Conservation (phyloP, 2,329 filamentous ascomycete species). For the Thielaviopsis ethacetica region DNA sequence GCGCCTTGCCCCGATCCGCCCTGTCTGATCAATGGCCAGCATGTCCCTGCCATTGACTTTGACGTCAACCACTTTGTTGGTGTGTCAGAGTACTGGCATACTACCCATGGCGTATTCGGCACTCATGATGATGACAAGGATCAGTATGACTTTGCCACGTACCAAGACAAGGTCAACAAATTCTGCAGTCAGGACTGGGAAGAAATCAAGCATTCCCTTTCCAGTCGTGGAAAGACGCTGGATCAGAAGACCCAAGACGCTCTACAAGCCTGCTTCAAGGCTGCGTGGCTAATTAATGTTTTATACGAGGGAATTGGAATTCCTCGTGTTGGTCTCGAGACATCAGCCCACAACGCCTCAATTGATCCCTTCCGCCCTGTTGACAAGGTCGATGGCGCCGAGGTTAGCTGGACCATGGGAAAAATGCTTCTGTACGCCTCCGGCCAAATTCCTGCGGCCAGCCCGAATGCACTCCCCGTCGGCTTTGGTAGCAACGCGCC, state of each 20-base stretch:
- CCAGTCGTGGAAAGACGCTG: constrained; percentile 51
- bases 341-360: constrained; percentile 48
- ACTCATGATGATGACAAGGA: constrained; percentile 48
- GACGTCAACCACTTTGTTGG: constrained; percentile 95
- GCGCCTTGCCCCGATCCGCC: constrained; percentile 66
- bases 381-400: constrained; percentile 76
- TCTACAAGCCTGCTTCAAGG: constrained; percentile 88
- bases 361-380: constrained; percentile 76
- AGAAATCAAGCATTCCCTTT: constrained; percentile 51
- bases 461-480: constrained; percentile 45
- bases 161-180: constrained; percentile 66
- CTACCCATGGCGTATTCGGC: constrained; percentile 78
- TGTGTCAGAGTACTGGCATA: constrained; percentile 98
- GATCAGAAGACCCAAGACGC: constrained; percentile 66
- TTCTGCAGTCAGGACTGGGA: constrained; percentile 80
- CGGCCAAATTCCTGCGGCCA: constrained; percentile 59
- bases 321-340: constrained; percentile 65
- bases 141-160: constrained; percentile 46
- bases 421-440: constrained; percentile 94
- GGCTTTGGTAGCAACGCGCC: constrained; percentile 77
- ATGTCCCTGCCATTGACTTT: constrained; percentile 92
- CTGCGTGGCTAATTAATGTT: constrained; percentile 93
- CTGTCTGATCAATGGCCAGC: constrained; percentile 77
- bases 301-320: constrained; percentile 92
- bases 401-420: constrained; percentile 93